Base-by-base conservation (phyloP, 2,329 filamentous ascomycete genomes). In the Zymoseptoria crescenta region DNA sequence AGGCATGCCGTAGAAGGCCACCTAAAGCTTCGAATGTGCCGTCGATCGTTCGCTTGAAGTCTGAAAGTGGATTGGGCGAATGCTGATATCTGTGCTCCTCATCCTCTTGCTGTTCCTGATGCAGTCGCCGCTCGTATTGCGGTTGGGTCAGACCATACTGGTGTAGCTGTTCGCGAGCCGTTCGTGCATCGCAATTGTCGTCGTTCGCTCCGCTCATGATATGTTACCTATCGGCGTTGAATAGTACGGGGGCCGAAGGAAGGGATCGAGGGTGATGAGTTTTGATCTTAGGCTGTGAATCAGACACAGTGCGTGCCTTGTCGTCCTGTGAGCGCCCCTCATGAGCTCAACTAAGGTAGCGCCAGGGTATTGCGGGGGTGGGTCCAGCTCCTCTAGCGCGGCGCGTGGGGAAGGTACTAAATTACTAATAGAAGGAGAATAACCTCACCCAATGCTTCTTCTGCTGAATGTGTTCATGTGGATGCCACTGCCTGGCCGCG, bases 21-120 rank as follows among this genome's bases (percentile, higher is more conserved):
- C 35, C 35, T 6, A 86, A 70, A 16, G 78, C 79, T 8, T 77
- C 79, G 64, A 85, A 77, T 58, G 82, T 80, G 52, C 80, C 78
- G 65, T 86, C 83, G 58, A 83, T 81, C 69, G 82, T 84, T 62
- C 80, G 81, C 64, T 83, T 83, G 73, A 86, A 85, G 29, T 79
- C 75, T 58, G 83, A 78, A 70, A 86, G 85, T 0, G 83, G 81
- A 60, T 84, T 84, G 60, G 76, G 72, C 59, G 51, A 16, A 24
- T 58, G 10, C 54, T 54, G 51, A 5, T 45, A 16, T 45, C 35
- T 45, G 5, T 45, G 10, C 35, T 45, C 35, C 16, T 45, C 10
- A 3, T n/a, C 13, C 35, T 45, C 35, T 45, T n/a, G 35, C 35
- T 45, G 35, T 45, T n/a, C 35, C n/a, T 16, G 35, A 45, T 45